A percentile compares a stretch with the other conserved stretches of the same genome.
phyloP scores from a whole-genome alignment of 345 rosid species.

The Hypericum androsaemum region DNA sequence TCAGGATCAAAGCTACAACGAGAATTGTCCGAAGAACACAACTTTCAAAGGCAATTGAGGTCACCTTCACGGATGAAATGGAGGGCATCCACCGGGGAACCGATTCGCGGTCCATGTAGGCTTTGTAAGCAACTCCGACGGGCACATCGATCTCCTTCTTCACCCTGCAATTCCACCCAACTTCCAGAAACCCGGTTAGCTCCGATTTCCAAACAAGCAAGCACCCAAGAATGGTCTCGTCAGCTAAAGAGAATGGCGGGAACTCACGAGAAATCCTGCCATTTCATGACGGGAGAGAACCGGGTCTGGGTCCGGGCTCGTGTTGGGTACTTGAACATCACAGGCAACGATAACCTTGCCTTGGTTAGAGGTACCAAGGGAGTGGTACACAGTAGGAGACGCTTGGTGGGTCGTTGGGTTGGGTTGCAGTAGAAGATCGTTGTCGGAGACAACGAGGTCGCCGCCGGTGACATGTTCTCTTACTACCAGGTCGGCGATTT shows the following conservation, averaged over 20 bases:
- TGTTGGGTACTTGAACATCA: too few relatives aligned
- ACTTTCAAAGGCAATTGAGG: neutral
- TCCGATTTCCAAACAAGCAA: neutral
- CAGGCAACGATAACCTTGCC: too few relatives aligned
- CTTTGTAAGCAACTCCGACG: constrained; percentile 52
- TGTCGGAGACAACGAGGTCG: too few relatives aligned
- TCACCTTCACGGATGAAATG: constrained; percentile 79
- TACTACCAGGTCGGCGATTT: too few relatives aligned
- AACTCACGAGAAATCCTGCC: constrained; percentile 91
- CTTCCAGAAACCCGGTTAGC: neutral
- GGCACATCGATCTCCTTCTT: constrained; percentile 74
- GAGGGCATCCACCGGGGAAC: constrained; percentile 92
- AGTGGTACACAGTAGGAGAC: too few relatives aligned
- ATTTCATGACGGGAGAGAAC: constrained; percentile 50
- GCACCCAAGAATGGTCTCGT: neutral
- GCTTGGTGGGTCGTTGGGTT: too few relatives aligned
- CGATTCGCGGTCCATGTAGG: constrained; percentile 67
- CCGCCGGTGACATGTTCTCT: too few relatives aligned
- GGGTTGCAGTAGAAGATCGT: too few relatives aligned
- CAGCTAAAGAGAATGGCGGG: too few relatives aligned
- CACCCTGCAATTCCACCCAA: constrained; percentile 41
- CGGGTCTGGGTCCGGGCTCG: too few relatives aligned
- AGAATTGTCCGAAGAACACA: too few relatives aligned
- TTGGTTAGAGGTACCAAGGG: too few relatives aligned
- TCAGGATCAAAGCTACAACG: neutral